Conservation (phyloP, 2,329 filamentous ascomycete species). For the Tolypocladium tundrense region DNA sequence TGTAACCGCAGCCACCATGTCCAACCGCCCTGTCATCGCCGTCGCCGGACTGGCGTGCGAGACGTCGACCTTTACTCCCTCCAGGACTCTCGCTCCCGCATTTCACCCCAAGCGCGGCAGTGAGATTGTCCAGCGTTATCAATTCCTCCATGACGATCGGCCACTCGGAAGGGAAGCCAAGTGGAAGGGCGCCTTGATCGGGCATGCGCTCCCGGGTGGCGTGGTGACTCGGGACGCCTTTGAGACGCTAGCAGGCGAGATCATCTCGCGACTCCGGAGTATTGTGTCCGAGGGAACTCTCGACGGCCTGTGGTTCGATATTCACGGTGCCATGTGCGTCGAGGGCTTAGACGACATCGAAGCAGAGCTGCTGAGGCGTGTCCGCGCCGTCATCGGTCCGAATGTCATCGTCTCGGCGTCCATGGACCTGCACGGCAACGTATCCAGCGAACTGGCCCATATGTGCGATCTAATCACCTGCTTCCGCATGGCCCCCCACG, state of each 20-base stretch:
- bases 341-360: slow-evolving; percentile 38
- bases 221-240: slow-evolving; percentile 34
- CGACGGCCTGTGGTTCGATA: slow-evolving; percentile 44
- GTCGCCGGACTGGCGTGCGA: slow-evolving; percentile 43
- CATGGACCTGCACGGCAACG: slow-evolving; percentile 47
- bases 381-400: slow-evolving; percentile 32
- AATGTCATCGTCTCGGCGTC: slow-evolving; percentile 39
- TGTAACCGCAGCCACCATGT: background rate
- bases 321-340: slow-evolving; percentile 46
- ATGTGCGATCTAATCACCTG: slow-evolving; percentile 42
- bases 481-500: slow-evolving; percentile 41
- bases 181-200: slow-evolving; percentile 41
- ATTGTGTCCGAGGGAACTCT: slow-evolving; percentile 23
- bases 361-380: slow-evolving; percentile 32
- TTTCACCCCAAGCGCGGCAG: slow-evolving; percentile 35
- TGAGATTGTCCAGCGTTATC: slow-evolving; percentile 32
- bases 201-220: slow-evolving; percentile 40
- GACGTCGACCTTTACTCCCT: slow-evolving; percentile 41
- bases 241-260: slow-evolving; percentile 31
- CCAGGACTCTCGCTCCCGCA: slow-evolving; percentile 34
- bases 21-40: slow-evolving; percentile 30
- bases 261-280: slow-evolving; percentile 24
- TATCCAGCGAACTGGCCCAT: slow-evolving; percentile 36
- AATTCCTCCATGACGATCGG: slow-evolving; percentile 31
- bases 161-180: slow-evolving; percentile 28